Evolutionary conservation across 2,329 filamentous ascomycete genomes (phyloP), one percentile per base, ranked within the genome.

Genomic region (Boeremia exigua): DNA sequence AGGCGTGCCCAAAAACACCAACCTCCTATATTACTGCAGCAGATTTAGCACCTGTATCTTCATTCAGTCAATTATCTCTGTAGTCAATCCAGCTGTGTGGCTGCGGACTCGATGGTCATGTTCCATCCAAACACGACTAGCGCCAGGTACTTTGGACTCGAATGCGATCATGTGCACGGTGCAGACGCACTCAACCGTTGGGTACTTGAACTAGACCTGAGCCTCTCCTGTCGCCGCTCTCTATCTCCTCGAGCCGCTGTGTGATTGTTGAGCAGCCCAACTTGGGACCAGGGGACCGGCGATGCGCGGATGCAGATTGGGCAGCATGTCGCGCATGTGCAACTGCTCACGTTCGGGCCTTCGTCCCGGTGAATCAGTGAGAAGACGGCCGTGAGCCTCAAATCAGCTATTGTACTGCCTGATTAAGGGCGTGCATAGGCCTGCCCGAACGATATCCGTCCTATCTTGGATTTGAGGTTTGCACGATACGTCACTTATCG

Each of bases 401-500:
- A 37, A 29, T 38, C 47, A 32, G 34, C 2, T 23, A 37, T 34
- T 50, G 34, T 42, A 42, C 36, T 10, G 53, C 47, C 36, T 42
- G 53, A 32, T 43, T 43, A 47, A 56, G 47, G 7, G 34, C 14
- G 47, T 34, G 47, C 47, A 39, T 36, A 47, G 47, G 47, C 42
- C 42, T 38, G 32, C n/a, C 28, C 6, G 28, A 34, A 40, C 14
- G 42, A 28, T 9, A 37, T 53, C 29, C 34, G 34, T 53, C 42
- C 49, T 29, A 23, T 23, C 17, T 23, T 23, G 27, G 28, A 27
- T 19, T 52, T 23, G 49, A 53, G 42, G 42, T 53, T 42, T 37
- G 46, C 34, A 36, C 25, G 30, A 56, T 56, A 57, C 54, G 54
- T 57, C 54, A 57, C 54, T 56, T 52, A 45, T 57, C 54, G 48